phyloP scores from a whole-genome alignment of 495 filamentous ascomycete genomes.

The Penicillium daleae region DNA sequence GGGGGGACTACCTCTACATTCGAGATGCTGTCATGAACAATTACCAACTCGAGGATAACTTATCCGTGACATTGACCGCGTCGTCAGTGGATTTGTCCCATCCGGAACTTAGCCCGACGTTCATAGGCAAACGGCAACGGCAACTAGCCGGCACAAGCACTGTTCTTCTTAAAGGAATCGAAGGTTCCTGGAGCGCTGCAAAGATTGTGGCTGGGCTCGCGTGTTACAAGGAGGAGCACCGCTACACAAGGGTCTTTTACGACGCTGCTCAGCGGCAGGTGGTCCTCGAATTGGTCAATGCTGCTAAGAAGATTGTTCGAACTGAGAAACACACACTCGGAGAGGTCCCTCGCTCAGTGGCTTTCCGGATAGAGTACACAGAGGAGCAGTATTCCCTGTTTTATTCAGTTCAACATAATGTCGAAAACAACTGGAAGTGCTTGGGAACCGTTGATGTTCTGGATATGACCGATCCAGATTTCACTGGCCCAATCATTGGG shows the following conservation, averaged over 20 bases:
- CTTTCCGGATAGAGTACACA: constrained; percentile 5
- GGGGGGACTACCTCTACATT: background rate
- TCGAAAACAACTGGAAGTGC: background rate
- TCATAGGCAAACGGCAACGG: constrained; percentile 3
- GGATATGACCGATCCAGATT: constrained; percentile 4
- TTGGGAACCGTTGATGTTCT: background rate
- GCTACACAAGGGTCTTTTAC: background rate
- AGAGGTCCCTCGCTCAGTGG: background rate
- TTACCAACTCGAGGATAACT: background rate
- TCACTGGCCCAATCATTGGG: background rate
- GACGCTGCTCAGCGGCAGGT: background rate
- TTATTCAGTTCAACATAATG: background rate
- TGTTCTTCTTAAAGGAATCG: background rate
- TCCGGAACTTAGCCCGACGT: background rate
- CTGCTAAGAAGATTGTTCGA: background rate
- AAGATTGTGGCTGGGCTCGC: constrained; percentile 1
- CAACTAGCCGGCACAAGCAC: background rate
- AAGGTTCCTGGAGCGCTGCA: background rate
- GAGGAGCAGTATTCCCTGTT: background rate
- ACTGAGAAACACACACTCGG: constrained; percentile 1
- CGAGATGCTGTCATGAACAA: constrained; percentile 1
- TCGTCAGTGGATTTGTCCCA: constrained; percentile 2
- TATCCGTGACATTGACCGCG: background rate
- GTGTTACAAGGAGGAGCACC: constrained; percentile 5
- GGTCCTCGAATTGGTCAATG: background rate